Base-by-base conservation (phyloP, 768 basidiomycete genomes). In the Tricholoma hemisulphureum region DNA sequence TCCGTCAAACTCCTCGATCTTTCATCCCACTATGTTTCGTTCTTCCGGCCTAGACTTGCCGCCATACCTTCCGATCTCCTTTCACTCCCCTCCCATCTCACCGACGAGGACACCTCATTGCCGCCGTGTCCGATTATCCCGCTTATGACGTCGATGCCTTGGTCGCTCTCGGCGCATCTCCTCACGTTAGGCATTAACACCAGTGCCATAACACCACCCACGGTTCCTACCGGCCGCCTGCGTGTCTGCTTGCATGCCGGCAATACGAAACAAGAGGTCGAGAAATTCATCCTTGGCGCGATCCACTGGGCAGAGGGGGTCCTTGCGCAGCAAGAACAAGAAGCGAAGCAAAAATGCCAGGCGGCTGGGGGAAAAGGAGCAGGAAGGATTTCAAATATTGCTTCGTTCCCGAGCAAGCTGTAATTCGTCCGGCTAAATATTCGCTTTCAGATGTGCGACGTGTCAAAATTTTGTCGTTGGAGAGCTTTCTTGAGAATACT, bases 181-280 rank as follows among this genome's bases (percentile, higher is more conserved):
- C 24, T 2, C 24, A 29, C 6, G 13, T 16, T 37, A 2, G 37
- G 37, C 9, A 39, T 39, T 7, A 16, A 86, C 63, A 77, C 79
- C 11, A 77, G 80, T 23, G 76, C 82, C 21, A 83, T 84, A 39
- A 75, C 73, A 10, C 77, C 76, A 61, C 88, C 88, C 1, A 88
- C 85, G 0, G 87, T 89, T 0, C 85, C 87, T 0, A 79, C 77
- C 35, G 86, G 83, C 3, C 76, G 88, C 23, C 79, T 90, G 7
- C 72, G 88, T 10, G 75, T 90, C 7, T 89, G 87, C 63, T 63
- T 89, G 14, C 83, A 87, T 58, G 80, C 86, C 0, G 76, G 71
- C 1, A 86, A 87, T 60, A 77, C 77, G 9, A 45, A 51, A 23
- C 32, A 55, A 13, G 58, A 59, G 2, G 29, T 59, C 26, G 23